These are phyloP conservation scores for Ascobolus immersus DNA, from an alignment of 495 filamentous ascomycete species.

Conservation along the genomic window DNA sequence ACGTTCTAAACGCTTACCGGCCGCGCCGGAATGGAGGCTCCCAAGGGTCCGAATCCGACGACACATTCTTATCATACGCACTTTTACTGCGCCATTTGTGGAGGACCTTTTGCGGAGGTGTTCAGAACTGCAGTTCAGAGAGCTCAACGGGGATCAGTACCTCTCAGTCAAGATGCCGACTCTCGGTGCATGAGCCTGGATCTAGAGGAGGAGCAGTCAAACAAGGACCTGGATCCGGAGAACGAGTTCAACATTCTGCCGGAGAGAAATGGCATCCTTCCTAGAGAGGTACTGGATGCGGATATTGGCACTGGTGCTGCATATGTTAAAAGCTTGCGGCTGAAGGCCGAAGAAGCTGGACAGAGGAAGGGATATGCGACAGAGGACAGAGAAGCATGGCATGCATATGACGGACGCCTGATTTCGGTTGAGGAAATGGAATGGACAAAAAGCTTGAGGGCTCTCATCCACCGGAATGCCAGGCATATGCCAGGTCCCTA, in stretches of 20 bases:
- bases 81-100: conserved; percentile 19
- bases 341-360: conserved; percentile 10
- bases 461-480: conserved; percentile 13
- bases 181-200: neutral
- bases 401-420: conserved; percentile 15
- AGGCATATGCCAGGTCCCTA: conserved; percentile 8
- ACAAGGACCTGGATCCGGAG: conserved; percentile 1
- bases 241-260: conserved; percentile 12
- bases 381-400: conserved; percentile 5
- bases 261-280: conserved; percentile 11
- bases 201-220: conserved; percentile 1
- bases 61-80: no score
- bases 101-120: conserved; percentile 17
- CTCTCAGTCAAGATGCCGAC: neutral
- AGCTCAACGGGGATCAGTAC: conserved; percentile 2
- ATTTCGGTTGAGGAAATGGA: conserved; percentile 15
- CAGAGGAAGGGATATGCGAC: conserved; percentile 9
- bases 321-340: conserved; percentile 8
- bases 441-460: conserved; percentile 17
- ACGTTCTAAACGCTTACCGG: no score
- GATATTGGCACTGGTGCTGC: conserved; percentile 12
- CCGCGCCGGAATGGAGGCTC: no score
- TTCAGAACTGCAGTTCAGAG: conserved; percentile 13
- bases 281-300: conserved; percentile 12
- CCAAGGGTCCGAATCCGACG: no score